A percentile compares a stretch with the other conserved stretches of the same genome.
phyloP scores from a whole-genome alignment of 202 grass and related monocot species.

The Elaeis oleifera region DNA sequence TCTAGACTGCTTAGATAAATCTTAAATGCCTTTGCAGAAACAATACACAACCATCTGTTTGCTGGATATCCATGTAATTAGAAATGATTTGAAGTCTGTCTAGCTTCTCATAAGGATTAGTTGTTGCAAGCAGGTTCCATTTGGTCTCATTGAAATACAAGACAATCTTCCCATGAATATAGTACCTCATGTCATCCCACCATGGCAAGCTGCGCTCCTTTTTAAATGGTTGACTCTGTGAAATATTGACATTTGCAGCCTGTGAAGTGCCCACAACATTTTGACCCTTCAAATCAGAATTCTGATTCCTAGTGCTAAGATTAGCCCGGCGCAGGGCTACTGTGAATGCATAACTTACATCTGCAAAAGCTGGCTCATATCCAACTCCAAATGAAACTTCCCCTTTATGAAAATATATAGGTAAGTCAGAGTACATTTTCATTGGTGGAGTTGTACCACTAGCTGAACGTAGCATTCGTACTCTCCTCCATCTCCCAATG shows the following conservation, averaged over 20 bases:
- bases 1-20: conserved; percentile 82
- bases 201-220: conserved; percentile 96
- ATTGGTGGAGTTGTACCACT: conserved; percentile 93
- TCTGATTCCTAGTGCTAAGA: conserved; percentile 58
- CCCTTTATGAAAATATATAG: conserved; percentile 87
- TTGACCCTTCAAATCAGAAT: conserved; percentile 1
- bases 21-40: conserved; percentile 85
- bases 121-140: conserved; percentile 84
- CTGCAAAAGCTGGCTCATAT: conserved; percentile 92
- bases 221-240: conserved; percentile 41
- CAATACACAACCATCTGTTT: conserved; percentile 81
- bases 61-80: conserved; percentile 88
- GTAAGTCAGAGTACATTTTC: conserved; percentile 93
- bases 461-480: conserved; percentile 87
- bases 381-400: conserved; percentile 99
- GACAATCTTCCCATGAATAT: conserved; percentile 84
- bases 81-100: conserved; percentile 84
- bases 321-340: conserved; percentile 78
- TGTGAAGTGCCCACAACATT: conserved; percentile 7
- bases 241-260: neutral
- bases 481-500: conserved; percentile 88
- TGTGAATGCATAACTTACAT: conserved; percentile 97
- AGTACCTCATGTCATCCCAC: conserved; percentile 99
- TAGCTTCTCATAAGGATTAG: conserved; percentile 84
- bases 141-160: conserved; percentile 79